phyloP scores from a whole-genome alignment of 164 flowering plant genomes.

The Brasenia schreberi region DNA sequence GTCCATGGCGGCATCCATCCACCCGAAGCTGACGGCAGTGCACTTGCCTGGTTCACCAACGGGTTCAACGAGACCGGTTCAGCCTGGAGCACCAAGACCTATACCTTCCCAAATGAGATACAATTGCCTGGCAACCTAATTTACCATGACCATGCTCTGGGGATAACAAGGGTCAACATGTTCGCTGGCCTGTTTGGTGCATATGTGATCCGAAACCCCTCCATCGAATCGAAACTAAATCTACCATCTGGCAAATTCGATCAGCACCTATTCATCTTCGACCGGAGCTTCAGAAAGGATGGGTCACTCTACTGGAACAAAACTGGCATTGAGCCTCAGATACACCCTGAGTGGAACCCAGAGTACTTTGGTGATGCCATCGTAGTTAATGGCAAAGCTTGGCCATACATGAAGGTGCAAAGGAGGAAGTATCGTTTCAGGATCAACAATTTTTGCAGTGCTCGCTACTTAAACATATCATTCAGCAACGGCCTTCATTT shows the following conservation, averaged over 20 bases:
- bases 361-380: constrained; percentile 32
- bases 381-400: constrained; percentile 44
- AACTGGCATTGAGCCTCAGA: constrained; percentile 42
- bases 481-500: constrained; percentile 42
- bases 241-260: constrained; percentile 30
- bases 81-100: too few species aligned
- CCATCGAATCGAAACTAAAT: constrained; percentile 21
- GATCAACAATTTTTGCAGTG: constrained; percentile 79
- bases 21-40: too few species aligned
- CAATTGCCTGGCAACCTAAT: too few species aligned
- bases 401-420: constrained; percentile 45
- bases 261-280: constrained; percentile 29
- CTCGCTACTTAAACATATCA: constrained; percentile 53
- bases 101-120: too few species aligned
- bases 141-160: constrained; percentile 58
- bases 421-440: constrained; percentile 60
- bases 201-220: constrained; percentile 31
- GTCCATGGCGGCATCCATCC: too few species aligned
- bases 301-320: constrained; percentile 42
- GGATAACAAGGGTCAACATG: constrained; percentile 44
- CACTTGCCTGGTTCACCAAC: too few species aligned
- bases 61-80: too few species aligned
- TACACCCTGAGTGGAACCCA: constrained; percentile 39
- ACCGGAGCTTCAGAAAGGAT: constrained; percentile 28
- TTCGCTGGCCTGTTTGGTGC: constrained; percentile 45